A percentile compares a stretch with the other conserved stretches of the same genome.
These are phyloP conservation scores for Erysimum pusillum DNA, from an alignment of 441 rosid genomes.

Conservation along the genomic window DNA sequence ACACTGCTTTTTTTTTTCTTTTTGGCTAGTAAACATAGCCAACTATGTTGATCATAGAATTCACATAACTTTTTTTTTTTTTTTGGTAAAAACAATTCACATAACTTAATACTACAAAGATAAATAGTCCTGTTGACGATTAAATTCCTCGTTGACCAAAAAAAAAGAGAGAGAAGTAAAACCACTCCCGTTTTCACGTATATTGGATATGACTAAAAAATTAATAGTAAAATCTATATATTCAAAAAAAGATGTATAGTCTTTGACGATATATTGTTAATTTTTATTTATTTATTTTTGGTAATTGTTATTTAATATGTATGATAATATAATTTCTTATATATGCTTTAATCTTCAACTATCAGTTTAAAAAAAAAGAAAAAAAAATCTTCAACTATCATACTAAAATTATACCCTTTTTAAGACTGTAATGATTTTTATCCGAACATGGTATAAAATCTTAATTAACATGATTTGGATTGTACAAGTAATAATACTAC, in stretches of 20 bases:
- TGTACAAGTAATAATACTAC: conserved; percentile 8
- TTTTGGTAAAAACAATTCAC: not conserved
- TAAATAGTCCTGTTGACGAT: not conserved
- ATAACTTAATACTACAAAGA: not conserved
- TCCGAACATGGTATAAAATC: not conserved
- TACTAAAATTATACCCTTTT: not conserved
- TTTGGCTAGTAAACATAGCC: not conserved
- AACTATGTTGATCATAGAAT: not conserved
- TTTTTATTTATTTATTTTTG: not conserved
- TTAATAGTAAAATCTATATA: not conserved
- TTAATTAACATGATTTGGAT: not conserved
- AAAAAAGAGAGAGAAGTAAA: not conserved
- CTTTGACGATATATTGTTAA: not conserved
- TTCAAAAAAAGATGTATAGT: not conserved
- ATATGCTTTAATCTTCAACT: not conserved
- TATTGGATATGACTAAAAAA: not conserved
- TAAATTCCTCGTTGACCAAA: not conserved
- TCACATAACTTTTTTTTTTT: not conserved
- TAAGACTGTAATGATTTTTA: not conserved
- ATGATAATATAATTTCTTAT: not conserved
- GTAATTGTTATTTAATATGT: not conserved
- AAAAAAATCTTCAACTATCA: not conserved
- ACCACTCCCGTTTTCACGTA: not conserved
- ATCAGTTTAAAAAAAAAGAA: no score
- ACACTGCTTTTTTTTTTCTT: no score